Evolutionary conservation across 2,329 filamentous ascomycete species (phyloP), one percentile per base, ranked within the genome.

Genomic region (Thelonectria discophora): DNA sequence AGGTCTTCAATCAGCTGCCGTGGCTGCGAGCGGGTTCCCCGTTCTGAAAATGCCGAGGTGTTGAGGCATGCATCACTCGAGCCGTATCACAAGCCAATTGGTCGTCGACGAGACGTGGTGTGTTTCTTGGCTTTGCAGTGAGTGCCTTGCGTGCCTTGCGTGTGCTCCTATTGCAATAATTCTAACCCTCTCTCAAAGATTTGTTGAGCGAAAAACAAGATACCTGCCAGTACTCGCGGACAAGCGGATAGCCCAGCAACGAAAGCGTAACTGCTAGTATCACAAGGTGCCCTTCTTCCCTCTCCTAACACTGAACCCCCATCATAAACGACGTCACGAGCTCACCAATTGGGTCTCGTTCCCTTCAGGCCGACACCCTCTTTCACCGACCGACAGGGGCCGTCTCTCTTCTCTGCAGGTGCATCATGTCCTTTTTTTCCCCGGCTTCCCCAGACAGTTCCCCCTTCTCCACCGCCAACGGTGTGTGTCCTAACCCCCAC

Each of bases 1-100:
- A n/a, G n/a, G n/a, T n/a, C n/a, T 45, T 24, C n/a, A 10, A 43
- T 56, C 45, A 12, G n/a, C 5, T 34, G 39, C 24, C 15, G 39
- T 60, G 65, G 24, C 55, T 59, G 42, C 51, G 53, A 53, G 43
- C 61, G 58, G 58, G 53, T 61, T 61, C 52, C 53, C 48, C 37
- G 51, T 20, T 45, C 45, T 27, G 47, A 61, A 66, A 58, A 47
- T 68, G 43, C 67, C 67, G 67, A 69, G 67, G 67, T 47, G 43
- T 47, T 47, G 18, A 43, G 13, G 34, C 39, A 6, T 37, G n/a
- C 24, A 32, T 10, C 30, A 27, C 12, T 2, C 40, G 54, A 39
- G 48, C 42, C 18, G 32, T 57, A 17, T 50, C 20, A 18, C 45
- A 39, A 47, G 30, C 43, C 42, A 18, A 40, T 45, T 40, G n/a